Conservation (phyloP, 1,139 yeast genomes). For the Candida tetrigidarum region DNA sequence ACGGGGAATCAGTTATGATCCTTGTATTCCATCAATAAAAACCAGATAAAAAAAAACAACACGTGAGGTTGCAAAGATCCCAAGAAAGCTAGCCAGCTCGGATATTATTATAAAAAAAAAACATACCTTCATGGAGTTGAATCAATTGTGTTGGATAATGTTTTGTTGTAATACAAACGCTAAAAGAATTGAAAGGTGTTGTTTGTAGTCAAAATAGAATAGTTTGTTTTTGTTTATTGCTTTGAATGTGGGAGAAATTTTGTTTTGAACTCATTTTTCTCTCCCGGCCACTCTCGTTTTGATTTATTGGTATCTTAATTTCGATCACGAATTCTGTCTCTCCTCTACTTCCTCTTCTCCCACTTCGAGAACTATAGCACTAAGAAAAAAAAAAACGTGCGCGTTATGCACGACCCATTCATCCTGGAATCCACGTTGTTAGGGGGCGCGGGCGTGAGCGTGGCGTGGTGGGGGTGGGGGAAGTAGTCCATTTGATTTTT, state of each 20-base stretch:
- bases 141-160: background rate
- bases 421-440: background rate
- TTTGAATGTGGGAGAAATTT: constrained; percentile 5
- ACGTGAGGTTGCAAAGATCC: constrained; percentile 5
- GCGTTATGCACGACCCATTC: background rate
- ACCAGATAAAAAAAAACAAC: background rate
- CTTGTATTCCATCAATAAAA: background rate
- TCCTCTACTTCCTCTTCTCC: background rate
- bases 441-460: no score
- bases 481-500: background rate
- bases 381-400: background rate
- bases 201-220: background rate
- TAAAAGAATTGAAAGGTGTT: background rate
- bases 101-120: no score
- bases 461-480: no score
- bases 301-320: no score
- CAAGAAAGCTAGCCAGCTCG: no score
- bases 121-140: constrained; percentile 6
- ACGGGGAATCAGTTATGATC: background rate
- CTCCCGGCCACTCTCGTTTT: background rate
- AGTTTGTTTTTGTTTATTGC: background rate
- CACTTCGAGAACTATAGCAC: background rate
- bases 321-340: constrained; percentile 3
- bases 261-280: background rate
- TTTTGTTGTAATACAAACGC: no score